Evolutionary conservation across 2,329 filamentous ascomycete species (phyloP).

Genomic region (Trichoderma sp.): DNA sequence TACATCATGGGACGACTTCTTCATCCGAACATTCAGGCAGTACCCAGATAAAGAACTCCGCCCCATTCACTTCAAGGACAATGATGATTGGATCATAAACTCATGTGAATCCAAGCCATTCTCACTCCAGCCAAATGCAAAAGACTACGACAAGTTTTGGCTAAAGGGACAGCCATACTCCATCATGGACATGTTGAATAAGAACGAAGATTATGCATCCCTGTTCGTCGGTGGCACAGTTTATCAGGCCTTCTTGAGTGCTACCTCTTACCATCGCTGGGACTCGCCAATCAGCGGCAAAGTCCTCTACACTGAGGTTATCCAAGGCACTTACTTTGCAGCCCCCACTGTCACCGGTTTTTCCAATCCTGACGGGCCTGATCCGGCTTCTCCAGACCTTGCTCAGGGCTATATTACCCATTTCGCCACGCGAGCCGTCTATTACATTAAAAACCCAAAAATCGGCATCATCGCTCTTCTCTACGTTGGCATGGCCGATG

Average conservation of each 20-base stretch:
- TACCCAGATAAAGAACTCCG: constrained; percentile 36
- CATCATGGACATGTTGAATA: constrained; percentile 55
- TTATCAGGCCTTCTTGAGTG: constrained; percentile 65
- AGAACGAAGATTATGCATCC: constrained; percentile 43
- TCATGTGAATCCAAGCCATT: constrained; percentile 60
- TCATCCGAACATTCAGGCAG: constrained; percentile 51
- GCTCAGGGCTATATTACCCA: constrained; percentile 62
- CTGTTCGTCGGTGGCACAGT: constrained; percentile 60
- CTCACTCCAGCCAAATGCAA: constrained; percentile 46
- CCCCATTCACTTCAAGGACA: constrained; percentile 50
- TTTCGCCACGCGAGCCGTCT: constrained; percentile 62
- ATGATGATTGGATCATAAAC: constrained; percentile 46
- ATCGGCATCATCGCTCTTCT: constrained; percentile 67
- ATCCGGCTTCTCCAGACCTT: constrained; percentile 26
- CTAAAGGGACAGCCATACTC: constrained; percentile 65
- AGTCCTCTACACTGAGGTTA: constrained; percentile 51
- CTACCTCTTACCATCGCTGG: constrained; percentile 67
- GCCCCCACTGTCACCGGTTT: constrained; percentile 36
- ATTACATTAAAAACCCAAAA: constrained; percentile 59
- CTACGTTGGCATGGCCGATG: constrained; percentile 69
- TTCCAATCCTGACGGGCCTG: constrained; percentile 18
- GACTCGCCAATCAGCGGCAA: constrained; percentile 60
- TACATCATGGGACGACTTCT: constrained; percentile 64
- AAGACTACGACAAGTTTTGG: constrained; percentile 61
- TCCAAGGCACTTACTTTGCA: constrained; percentile 63